Conservation (phyloP, 805 yeast genomes). For the Kregervanrija delftensis region DNA sequence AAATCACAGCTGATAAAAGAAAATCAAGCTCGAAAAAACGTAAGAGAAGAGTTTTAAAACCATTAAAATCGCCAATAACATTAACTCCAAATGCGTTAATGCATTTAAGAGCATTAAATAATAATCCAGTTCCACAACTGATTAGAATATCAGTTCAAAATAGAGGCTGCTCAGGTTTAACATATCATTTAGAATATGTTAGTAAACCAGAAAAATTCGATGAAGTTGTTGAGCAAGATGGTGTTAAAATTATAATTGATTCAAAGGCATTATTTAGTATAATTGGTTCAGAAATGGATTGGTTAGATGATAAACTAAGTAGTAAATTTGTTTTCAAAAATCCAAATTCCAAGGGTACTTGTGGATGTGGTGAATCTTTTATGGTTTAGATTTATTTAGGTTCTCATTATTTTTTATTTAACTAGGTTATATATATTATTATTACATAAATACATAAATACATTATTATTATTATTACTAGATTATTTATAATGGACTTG, state of each 20-base stretch:
- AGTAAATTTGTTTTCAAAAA: constrained; percentile 88
- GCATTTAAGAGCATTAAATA: constrained; percentile 61
- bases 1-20: constrained; percentile 8
- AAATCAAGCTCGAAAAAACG: constrained; percentile 11
- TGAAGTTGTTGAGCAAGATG: constrained; percentile 88
- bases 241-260: constrained; percentile 86
- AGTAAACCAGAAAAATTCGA: constrained; percentile 90
- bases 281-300: constrained; percentile 97
- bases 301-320: constrained; percentile 88
- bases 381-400: constrained; percentile 60
- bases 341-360: constrained; percentile 95
- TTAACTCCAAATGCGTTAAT: constrained; percentile 67
- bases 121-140: constrained; percentile 81
- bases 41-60: constrained; percentile 62
- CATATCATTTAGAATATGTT: constrained; percentile 88
- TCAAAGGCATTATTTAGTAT: constrained; percentile 94
- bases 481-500: constrained; percentile 20
- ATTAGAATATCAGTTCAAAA: constrained; percentile 92
- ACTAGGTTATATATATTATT: neutral
- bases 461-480: neutral
- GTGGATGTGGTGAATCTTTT: constrained; percentile 98
- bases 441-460: neutral
- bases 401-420: neutral
- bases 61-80: constrained; percentile 85
- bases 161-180: constrained; percentile 94